Percentiles rank a stretch among this genome's conserved stretches.
Conservation (phyloP, 768 basidiomycete species). For the Lactarius sanguifluus region DNA sequence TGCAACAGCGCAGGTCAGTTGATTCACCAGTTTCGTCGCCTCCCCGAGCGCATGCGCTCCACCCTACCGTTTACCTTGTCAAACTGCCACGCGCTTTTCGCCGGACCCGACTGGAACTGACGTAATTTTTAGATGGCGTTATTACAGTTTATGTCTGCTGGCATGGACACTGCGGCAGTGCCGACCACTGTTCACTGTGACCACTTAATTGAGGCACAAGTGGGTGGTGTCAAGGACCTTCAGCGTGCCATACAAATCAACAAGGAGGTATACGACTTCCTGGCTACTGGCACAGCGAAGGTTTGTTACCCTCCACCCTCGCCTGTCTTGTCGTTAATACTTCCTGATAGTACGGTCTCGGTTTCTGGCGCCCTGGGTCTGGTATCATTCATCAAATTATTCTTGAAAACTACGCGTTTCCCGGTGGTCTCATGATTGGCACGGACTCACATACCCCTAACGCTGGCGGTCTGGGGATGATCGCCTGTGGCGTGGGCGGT, state of each 20-base stretch:
- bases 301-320: slow-evolving; percentile 39
- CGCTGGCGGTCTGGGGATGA: slow-evolving; percentile 98
- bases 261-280: slow-evolving; percentile 99
- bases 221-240: slow-evolving; percentile 92
- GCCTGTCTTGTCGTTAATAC: slow-evolving; percentile 13
- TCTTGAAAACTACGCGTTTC: slow-evolving; percentile 99
- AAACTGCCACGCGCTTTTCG: not conserved
- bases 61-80: not conserved
- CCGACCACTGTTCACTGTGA: slow-evolving; percentile 99
- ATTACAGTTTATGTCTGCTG: slow-evolving; percentile 99
- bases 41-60: not conserved
- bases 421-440: slow-evolving; percentile 99
- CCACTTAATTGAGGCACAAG: slow-evolving; percentile 96
- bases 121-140: slow-evolving; percentile 80
- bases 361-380: slow-evolving; percentile 99
- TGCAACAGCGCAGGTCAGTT: slow-evolving; percentile 70
- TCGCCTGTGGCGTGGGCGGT: slow-evolving; percentile 99
- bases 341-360: slow-evolving; percentile 80
- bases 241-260: slow-evolving; percentile 89
- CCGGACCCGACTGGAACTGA: slow-evolving; percentile 12
- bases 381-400: slow-evolving; percentile 99
- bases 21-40: not conserved
- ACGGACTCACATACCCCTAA: slow-evolving; percentile 99
- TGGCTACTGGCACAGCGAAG: slow-evolving; percentile 95
- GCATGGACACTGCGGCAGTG: slow-evolving; percentile 96